Evolutionary conservation across 2,329 filamentous ascomycete species (phyloP), one percentile per base, ranked within the genome.

Genomic region (Thelonectria rubi): DNA sequence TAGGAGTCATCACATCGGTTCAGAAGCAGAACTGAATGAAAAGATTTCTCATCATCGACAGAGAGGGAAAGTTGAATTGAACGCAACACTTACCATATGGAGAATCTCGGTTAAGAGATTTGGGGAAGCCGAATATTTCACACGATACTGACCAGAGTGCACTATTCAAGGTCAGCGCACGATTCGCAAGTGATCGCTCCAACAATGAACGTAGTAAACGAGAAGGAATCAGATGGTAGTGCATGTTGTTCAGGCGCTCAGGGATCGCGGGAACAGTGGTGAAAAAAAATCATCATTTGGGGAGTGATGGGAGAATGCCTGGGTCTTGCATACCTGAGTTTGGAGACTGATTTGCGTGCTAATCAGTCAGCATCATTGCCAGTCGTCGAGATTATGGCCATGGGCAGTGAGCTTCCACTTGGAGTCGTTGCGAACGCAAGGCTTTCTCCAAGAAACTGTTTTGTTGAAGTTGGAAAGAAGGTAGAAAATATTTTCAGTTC

Each of bases 11-110:
- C 87, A 90, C 79, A 77, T 69, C 76, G 73, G 71, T 86, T 91
- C 88, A 90, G 88, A 85, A 91, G 88, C 88, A 91, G 88, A 91
- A 91, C 88, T 91, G 88, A 84, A 84, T 81, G 76, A 81, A 80
- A 79, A 77, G 66, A 70, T 79, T 81, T 87, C 80, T 90, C 88
- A 90, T 91, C 88, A 90, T 82, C 73, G 75, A 82, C 78, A 21
- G 37, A 37, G 10, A 24, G 14, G 20, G 20, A 3, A 43, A 14
- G 15, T 17, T 18, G 18, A 34, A 39, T 8, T n/a, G 17, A 30
- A 10, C 5, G 9, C 21, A 24, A 9, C 57, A 72, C 69, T 66
- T 67, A 56, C 49, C 46, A 12, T 32, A 20, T 30, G 5, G 15
- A 3, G 39, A 20, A 47, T n/a, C 5, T 20, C 26, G 26, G 8